phyloP scores from a whole-genome alignment of 2,329 filamentous ascomycete genomes.

The Metarhizium brunneum region DNA sequence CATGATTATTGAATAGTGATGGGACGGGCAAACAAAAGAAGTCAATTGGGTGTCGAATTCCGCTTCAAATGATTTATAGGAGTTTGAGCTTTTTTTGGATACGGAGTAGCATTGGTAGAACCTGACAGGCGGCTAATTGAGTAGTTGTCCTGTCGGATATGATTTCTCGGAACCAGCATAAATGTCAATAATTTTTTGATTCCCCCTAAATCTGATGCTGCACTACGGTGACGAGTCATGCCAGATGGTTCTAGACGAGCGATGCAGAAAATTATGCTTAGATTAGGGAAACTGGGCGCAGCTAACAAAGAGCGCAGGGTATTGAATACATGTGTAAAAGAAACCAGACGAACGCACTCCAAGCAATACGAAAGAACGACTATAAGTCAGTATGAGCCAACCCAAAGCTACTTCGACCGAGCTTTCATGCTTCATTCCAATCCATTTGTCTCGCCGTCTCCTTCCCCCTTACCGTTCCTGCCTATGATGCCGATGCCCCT shows the following conservation, averaged over 20 bases:
- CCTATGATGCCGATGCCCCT: not conserved
- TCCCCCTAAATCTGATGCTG: not conserved
- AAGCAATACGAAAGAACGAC: not conserved
- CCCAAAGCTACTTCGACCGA: not conserved
- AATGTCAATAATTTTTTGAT: not conserved
- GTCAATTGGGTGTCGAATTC: not conserved
- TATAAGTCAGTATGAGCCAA: not conserved
- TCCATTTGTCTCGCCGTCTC: not conserved
- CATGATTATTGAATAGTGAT: not conserved
- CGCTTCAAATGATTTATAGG: not conserved
- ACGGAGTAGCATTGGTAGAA: conserved; percentile 3
- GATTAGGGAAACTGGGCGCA: not conserved
- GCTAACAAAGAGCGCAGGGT: not conserved
- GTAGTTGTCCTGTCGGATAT: not conserved
- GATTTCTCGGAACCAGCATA: not conserved
- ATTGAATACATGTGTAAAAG: not conserved
- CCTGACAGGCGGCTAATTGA: conserved; percentile 3
- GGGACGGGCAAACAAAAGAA: not conserved
- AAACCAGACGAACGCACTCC: not conserved
- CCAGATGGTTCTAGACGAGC: not conserved
- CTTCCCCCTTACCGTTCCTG: not conserved
- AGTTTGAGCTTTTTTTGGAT: not conserved
- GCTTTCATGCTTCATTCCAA: not conserved
- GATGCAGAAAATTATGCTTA: not conserved
- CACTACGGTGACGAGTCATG: not conserved